A percentile compares a stretch with the other conserved stretches of the same genome.
phyloP scores from a whole-genome alignment of 1,284 basidiomycete genomes.

The Stygiomarasmius scandens region DNA sequence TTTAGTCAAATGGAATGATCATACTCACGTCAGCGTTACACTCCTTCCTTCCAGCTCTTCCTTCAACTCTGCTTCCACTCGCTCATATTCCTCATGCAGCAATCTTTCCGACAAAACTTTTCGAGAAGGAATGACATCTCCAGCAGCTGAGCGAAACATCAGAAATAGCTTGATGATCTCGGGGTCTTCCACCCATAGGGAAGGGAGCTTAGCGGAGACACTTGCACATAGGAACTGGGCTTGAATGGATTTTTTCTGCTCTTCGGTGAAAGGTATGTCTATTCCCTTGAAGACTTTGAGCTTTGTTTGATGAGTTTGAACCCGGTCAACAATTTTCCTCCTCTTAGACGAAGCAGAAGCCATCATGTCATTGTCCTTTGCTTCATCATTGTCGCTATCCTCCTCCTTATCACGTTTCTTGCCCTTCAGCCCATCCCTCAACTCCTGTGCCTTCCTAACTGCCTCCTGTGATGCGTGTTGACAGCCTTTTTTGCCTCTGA shows the following conservation, averaged over 20 bases:
- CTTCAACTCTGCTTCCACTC: conserved; percentile 1
- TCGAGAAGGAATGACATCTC: conserved; percentile 8
- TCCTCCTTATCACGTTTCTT: too few relatives aligned
- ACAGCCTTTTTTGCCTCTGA: background rate
- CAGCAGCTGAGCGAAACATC: conserved; percentile 16
- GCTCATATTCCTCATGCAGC: conserved; percentile 1
- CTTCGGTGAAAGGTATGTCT: conserved; percentile 4
- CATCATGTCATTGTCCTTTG: background rate
- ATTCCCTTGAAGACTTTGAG: conserved; percentile 3
- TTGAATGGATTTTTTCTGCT: conserved; percentile 9
- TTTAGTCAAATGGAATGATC: background rate
- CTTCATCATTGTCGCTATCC: background rate
- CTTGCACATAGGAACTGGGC: conserved; percentile 14
- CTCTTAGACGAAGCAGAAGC: background rate
- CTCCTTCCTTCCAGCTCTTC: conserved; percentile 7
- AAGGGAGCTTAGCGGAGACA: conserved; percentile 8
- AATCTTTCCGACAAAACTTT: conserved; percentile 13
- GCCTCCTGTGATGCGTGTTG: background rate
- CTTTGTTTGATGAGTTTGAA: conserved; percentile 5
- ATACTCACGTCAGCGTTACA: conserved; percentile 12
- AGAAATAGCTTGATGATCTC: conserved; percentile 16
- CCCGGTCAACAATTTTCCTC: background rate
- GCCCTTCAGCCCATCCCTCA: background rate
- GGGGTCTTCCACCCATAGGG: conserved; percentile 10
- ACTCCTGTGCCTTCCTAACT: background rate